Conservation (phyloP, 2,329 filamentous ascomycete genomes). For the Trichoderma oligosporum region DNA sequence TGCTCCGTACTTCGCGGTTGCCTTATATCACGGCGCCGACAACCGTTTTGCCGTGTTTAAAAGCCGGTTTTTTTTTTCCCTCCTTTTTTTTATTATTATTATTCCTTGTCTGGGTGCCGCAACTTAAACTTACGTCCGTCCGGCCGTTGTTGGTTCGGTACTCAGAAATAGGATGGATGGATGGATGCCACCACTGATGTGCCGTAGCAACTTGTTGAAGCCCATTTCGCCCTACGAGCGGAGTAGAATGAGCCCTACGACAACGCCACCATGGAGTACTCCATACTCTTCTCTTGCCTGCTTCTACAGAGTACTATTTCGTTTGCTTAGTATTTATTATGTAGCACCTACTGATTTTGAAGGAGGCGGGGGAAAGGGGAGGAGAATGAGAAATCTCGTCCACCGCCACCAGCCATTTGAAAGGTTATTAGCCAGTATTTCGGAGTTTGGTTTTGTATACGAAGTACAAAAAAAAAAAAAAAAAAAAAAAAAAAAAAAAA, state of each 20-base stretch:
- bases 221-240: conserved; percentile 17
- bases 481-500: no score
- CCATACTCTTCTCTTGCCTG: no score
- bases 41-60: neutral
- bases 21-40: neutral
- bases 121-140: conserved; percentile 12
- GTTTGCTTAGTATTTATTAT: no score
- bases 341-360: no score
- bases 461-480: neutral
- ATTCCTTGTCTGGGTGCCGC: conserved; percentile 3
- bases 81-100: no score
- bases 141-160: neutral
- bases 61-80: no score
- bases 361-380: no score
- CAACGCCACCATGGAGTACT: conserved; percentile 7
- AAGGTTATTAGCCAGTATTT: neutral
- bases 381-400: neutral
- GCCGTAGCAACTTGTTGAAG: neutral
- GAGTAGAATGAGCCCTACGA: conserved; percentile 15
- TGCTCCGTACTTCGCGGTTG: neutral
- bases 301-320: no score
- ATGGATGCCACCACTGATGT: conserved; percentile 12
- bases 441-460: neutral
- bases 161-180: neutral
- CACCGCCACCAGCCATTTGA: neutral